Conservation (phyloP, 116 monocot genomes). For the Zostera marina region DNA sequence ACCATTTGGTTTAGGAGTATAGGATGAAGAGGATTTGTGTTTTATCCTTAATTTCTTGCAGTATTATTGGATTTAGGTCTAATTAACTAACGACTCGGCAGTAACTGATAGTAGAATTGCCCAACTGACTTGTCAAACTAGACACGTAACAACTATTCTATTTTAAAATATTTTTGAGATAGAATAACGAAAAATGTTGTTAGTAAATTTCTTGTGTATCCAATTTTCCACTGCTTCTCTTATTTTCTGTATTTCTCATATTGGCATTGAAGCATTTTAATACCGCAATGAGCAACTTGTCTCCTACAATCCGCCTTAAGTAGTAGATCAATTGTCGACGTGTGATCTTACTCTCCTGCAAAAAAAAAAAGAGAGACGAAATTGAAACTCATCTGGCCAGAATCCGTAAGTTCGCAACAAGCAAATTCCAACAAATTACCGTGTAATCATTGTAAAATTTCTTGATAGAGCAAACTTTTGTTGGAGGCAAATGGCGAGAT, state of each 20-base stretch:
- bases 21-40: too few relatives aligned
- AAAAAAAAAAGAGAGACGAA: background rate
- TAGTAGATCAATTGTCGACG: conserved; percentile 14
- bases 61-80: too few relatives aligned
- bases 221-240: background rate
- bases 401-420: background rate
- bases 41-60: too few relatives aligned
- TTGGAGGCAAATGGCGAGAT: conserved; percentile 17
- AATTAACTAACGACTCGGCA: too few relatives aligned
- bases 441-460: conserved; percentile 24
- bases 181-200: too few relatives aligned
- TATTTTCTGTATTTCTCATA: background rate
- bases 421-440: conserved; percentile 21
- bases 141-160: too few relatives aligned
- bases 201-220: too few relatives aligned
- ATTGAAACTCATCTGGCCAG: background rate
- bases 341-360: conserved; percentile 44
- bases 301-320: conserved; percentile 16
- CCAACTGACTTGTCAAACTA: too few relatives aligned
- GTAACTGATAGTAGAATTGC: too few relatives aligned
- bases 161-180: too few relatives aligned
- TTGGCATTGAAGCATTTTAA: conserved; percentile 16
- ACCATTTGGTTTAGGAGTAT: too few relatives aligned
- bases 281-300: conserved; percentile 13
- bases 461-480: conserved; percentile 28